Conservation (phyloP, 1,284 basidiomycete species). For the Clitocybe nebularis region DNA sequence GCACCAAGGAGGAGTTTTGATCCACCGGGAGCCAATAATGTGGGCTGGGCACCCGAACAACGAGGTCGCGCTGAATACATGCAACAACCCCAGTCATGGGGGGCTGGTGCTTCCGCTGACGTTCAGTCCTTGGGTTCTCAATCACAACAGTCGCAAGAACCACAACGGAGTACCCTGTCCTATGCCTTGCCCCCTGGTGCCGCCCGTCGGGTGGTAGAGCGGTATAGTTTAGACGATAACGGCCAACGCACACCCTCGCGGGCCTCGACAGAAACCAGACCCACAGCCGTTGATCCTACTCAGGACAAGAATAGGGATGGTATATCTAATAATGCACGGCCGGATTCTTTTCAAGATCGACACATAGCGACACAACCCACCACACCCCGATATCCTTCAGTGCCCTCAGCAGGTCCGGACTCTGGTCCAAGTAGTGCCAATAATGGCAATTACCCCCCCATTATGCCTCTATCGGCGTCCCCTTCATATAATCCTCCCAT, state of each 20-base stretch:
- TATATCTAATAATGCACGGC: constrained; percentile 13
- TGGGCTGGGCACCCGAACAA: constrained; percentile 21
- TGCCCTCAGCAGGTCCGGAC: constrained; percentile 36
- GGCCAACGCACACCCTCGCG: constrained; percentile 27
- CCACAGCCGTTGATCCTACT: constrained; percentile 9
- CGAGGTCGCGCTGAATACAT: constrained; percentile 18
- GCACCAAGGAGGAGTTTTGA: constrained; percentile 11
- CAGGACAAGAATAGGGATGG: constrained; percentile 12
- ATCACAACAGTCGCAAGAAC: constrained; percentile 29
- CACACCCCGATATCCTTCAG: constrained; percentile 41
- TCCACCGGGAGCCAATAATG: constrained; percentile 11
- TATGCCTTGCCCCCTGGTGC: constrained; percentile 37
- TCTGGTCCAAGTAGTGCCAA: constrained; percentile 26
- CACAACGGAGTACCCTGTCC: constrained; percentile 32
- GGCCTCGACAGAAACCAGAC: constrained; percentile 26
- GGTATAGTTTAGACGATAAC: constrained; percentile 47
- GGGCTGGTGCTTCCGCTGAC: constrained; percentile 22
- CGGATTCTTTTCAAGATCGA: constrained; percentile 21
- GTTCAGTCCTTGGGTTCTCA: constrained; percentile 25
- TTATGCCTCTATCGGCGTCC: constrained; percentile 53
- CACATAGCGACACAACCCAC: constrained; percentile 30
- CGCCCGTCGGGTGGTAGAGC: constrained; percentile 42
- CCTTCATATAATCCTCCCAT: constrained; percentile 58
- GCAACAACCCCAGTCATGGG: constrained; percentile 20
- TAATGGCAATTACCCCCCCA: constrained; percentile 27